These are phyloP conservation scores for Sophora flavescens DNA, from an alignment of 306 rosid genomes.

Conservation along the genomic window DNA sequence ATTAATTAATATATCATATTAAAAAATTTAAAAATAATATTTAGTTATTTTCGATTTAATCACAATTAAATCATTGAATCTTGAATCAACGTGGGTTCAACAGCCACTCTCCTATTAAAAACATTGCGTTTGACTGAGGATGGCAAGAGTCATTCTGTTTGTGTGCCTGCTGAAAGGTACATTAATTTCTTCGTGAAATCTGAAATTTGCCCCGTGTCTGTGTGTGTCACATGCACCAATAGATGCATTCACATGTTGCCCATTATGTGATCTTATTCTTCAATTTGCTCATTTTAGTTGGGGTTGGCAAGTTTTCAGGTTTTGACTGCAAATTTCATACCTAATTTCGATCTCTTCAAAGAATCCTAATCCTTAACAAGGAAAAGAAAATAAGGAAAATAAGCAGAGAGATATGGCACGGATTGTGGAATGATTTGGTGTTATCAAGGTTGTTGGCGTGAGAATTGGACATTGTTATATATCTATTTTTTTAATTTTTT, in stretches of 20 bases:
- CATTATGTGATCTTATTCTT: slow-evolving; percentile 25
- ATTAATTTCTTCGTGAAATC: slow-evolving; percentile 40
- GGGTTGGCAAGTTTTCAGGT: slow-evolving; percentile 37
- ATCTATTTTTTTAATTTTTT: not conserved
- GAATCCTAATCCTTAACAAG: slow-evolving; percentile 35
- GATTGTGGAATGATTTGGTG: slow-evolving; percentile 48
- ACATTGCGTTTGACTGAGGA: slow-evolving; percentile 24
- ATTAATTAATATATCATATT: too few relatives aligned
- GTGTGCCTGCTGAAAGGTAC: slow-evolving; percentile 32
- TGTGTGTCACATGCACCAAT: slow-evolving; percentile 42
- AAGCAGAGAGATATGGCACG: slow-evolving; percentile 40
- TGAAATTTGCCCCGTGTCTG: not conserved
- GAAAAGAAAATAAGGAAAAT: slow-evolving; percentile 14
- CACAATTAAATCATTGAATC: too few relatives aligned
- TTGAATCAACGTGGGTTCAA: too few relatives aligned
- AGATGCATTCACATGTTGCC: slow-evolving; percentile 55
- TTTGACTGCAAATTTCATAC: slow-evolving; percentile 44
- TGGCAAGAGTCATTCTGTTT: not conserved
- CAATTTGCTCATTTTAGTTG: slow-evolving; percentile 38
- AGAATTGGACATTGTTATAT: slow-evolving; percentile 3
- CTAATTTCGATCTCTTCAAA: slow-evolving; percentile 28
- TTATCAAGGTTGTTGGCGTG: slow-evolving; percentile 36
- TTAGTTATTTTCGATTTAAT: too few relatives aligned
- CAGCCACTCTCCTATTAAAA: too few relatives aligned
- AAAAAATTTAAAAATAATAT: too few relatives aligned